phyloP scores from a whole-genome alignment of 1,284 basidiomycete species.

The Boletus mariae region DNA sequence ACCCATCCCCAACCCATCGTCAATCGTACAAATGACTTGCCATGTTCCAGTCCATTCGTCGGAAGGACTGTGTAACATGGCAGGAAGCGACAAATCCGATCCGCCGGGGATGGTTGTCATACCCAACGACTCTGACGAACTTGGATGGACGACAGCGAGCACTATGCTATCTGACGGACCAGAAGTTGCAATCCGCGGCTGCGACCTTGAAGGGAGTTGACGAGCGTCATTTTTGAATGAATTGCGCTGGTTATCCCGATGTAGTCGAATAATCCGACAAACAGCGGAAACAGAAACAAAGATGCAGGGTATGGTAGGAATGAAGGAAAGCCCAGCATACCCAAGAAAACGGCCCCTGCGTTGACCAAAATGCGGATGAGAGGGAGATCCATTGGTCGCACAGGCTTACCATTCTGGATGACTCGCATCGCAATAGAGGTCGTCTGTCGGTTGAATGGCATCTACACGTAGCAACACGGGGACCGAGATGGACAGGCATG shows the following conservation, averaged over 20 bases:
- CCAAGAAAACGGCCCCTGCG: constrained; percentile 57
- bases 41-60: background rate
- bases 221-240: background rate
- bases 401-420: constrained; percentile 49
- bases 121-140: background rate
- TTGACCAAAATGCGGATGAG: background rate
- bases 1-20: background rate
- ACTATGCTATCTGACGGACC: background rate
- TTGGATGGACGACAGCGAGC: background rate
- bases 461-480: constrained; percentile 42
- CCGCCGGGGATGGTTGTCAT: background rate
- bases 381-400: background rate
- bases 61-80: background rate
- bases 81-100: background rate
- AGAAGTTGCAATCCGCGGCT: background rate
- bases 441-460: constrained; percentile 44
- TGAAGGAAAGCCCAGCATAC: constrained; percentile 33
- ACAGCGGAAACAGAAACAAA: constrained; percentile 45
- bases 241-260: constrained; percentile 11
- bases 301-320: constrained; percentile 22
- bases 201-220: background rate
- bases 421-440: constrained; percentile 53
- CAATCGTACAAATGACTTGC: constrained; percentile 1
- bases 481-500: constrained; percentile 42
- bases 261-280: constrained; percentile 33